Base-by-base conservation (phyloP, 2,329 filamentous ascomycete species). In the Aspergillus sp. region DNA sequence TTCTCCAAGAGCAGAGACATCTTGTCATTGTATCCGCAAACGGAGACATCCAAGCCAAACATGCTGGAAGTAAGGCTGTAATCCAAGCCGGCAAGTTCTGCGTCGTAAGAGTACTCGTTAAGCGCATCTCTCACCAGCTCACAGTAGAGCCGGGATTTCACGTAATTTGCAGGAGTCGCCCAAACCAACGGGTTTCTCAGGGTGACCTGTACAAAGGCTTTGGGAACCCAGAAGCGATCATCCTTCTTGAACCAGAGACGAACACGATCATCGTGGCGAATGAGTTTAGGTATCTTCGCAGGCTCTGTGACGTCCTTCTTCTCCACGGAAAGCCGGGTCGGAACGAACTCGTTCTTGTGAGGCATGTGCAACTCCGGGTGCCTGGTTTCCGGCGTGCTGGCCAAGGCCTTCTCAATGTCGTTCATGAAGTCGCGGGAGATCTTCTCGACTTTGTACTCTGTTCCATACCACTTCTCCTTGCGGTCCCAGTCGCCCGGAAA, bases 171-270 rank as follows among this genome's bases (percentile, higher is more conserved):
- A 1, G 89, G 86, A 4, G 86, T 89, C 1, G 86, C 79, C 63
- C 82, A 83, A n/a, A 86, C 82, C 41, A 94, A 69, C 0, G 89
- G 86, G 49, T 84, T 94, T 57, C 83, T 81, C 54, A 94, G 76
- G 56, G 83, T 88, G 53, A 95, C 80, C 54, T 89, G 80, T 12
- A 97, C 73, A 49, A 89, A 93, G 3, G 88, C 93, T 66, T 94
- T 95, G 6, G 93, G 93, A 7, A 97, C 93, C 90, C 91, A 97
- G 68, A 97, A 98, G 0, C 84, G 89, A 58, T 98, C 93, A 59
- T 98, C 93, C 70, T 97, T 97, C 74, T 98, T 98, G 75, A 83
- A 96, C 93, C 93, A 98, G 2, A 88, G 85, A 29, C 90, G 82
- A 1, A 87, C 82, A 32, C 82, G 73, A 4, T 83, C 76, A 55